Evolutionary conservation across 495 filamentous ascomycete genomes (phyloP).

Genomic region (Annulohypoxylon nitens): DNA sequence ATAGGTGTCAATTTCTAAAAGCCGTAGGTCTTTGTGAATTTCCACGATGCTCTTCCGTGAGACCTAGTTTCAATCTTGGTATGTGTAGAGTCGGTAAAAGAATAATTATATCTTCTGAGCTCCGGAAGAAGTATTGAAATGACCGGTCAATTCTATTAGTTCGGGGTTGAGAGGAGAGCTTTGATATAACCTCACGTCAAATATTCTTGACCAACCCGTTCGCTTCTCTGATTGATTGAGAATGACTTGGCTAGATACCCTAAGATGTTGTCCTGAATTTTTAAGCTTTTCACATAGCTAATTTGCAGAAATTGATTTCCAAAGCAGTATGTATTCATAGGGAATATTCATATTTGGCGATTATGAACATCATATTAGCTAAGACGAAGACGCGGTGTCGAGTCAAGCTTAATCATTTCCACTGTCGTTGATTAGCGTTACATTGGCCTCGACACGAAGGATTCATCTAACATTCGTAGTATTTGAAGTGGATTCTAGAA

Average conservation of each 20-base stretch:
- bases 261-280: not conserved
- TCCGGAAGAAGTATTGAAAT: not conserved
- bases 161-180: not conserved
- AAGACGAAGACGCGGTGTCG: not conserved
- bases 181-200: not conserved
- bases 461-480: not conserved
- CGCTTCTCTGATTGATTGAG: not conserved
- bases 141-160: not conserved
- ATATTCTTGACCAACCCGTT: not conserved
- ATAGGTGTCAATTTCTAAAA: constrained; percentile 34
- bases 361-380: not conserved
- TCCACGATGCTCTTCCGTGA: constrained; percentile 18
- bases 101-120: not conserved
- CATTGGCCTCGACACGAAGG: constrained; percentile 3
- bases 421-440: constrained; percentile 6
- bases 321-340: not conserved
- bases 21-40: constrained; percentile 32
- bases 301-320: not conserved
- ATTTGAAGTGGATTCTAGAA: constrained; percentile 12
- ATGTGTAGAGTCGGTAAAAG: constrained; percentile 19
- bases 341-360: not conserved
- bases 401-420: not conserved
- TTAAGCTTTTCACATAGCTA: not conserved
- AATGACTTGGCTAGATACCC: not conserved
- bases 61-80: constrained; percentile 33